These are phyloP conservation scores for Sedum album DNA, from an alignment of 164 flowering plant species.

Conservation along the genomic window DNA sequence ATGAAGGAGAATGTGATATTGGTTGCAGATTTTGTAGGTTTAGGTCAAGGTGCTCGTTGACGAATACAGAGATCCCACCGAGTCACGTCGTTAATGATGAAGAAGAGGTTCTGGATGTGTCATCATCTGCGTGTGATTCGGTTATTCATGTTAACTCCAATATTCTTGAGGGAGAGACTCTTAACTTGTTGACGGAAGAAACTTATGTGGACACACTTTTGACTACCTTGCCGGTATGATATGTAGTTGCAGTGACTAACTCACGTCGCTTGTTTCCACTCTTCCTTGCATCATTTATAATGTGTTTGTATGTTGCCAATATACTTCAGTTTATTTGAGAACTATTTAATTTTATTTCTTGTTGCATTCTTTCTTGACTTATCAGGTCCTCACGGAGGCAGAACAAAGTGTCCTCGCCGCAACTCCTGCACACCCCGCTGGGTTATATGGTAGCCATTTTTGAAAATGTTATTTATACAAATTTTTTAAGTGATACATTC, in stretches of 20 bases:
- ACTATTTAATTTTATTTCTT: neutral
- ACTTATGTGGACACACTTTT: constrained; percentile 50
- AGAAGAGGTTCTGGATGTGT: neutral
- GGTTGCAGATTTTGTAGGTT: neutral
- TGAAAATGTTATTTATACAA: neutral
- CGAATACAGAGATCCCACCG: neutral
- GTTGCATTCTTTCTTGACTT: neutral
- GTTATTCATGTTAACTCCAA: constrained; percentile 38
- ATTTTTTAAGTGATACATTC: neutral
- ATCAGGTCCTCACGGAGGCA: constrained; percentile 75
- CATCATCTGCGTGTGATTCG: neutral
- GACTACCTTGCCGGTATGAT: constrained; percentile 70
- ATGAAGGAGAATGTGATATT: no score
- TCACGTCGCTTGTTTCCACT: neutral
- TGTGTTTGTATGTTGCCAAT: neutral
- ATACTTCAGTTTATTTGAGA: neutral
- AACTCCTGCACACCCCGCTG: constrained; percentile 96
- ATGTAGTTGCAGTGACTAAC: neutral
- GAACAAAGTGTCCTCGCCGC: constrained; percentile 81
- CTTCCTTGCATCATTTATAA: neutral
- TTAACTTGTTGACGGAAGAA: constrained; percentile 41
- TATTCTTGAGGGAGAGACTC: constrained; percentile 41
- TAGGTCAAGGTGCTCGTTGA: neutral
- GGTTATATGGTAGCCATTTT: constrained; percentile 50
- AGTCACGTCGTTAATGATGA: neutral